Conservation (phyloP, 2,329 filamentous ascomycete genomes). For the Coniochaeta prunicola region DNA sequence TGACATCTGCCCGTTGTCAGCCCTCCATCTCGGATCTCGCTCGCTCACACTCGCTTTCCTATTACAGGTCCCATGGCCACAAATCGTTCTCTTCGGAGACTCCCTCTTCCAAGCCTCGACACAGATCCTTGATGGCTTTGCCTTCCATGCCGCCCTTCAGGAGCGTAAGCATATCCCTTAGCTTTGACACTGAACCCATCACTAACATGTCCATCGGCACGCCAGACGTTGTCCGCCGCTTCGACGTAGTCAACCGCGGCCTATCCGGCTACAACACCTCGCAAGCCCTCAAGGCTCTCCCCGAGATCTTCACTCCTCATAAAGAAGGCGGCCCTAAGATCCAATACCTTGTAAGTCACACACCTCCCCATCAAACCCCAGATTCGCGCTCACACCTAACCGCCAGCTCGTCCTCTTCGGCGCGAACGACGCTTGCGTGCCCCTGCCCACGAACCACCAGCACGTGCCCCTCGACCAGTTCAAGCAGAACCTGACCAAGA, state of each 20-base stretch:
- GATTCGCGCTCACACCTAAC: constrained; percentile 3
- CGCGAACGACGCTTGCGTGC: constrained; percentile 79
- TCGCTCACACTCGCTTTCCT: neutral
- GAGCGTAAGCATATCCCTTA: constrained; percentile 41
- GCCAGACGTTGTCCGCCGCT: constrained; percentile 63
- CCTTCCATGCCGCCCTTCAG: constrained; percentile 65
- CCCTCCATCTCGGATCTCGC: neutral
- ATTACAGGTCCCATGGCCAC: constrained; percentile 50
- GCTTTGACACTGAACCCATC: neutral
- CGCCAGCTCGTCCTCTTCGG: constrained; percentile 71
- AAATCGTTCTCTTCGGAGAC: constrained; percentile 82
- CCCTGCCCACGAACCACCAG: constrained; percentile 56
- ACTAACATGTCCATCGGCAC: constrained; percentile 2
- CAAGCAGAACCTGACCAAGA: constrained; percentile 61
- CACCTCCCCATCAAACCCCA: constrained; percentile 7
- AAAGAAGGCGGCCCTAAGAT: constrained; percentile 49
- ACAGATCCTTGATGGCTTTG: constrained; percentile 59
- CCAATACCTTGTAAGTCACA: constrained; percentile 56
- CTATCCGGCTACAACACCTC: constrained; percentile 80
- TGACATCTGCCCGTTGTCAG: neutral
- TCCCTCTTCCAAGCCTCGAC: constrained; percentile 71
- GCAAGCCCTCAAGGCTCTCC: constrained; percentile 63
- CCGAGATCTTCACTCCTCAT: constrained; percentile 63
- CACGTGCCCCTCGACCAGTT: constrained; percentile 73
- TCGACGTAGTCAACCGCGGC: constrained; percentile 86